A percentile compares a stretch with the other conserved stretches of the same genome.
These are phyloP conservation scores for Raphanus raphanistrum DNA, from an alignment of 345 rosid genomes.

Conservation along the genomic window DNA sequence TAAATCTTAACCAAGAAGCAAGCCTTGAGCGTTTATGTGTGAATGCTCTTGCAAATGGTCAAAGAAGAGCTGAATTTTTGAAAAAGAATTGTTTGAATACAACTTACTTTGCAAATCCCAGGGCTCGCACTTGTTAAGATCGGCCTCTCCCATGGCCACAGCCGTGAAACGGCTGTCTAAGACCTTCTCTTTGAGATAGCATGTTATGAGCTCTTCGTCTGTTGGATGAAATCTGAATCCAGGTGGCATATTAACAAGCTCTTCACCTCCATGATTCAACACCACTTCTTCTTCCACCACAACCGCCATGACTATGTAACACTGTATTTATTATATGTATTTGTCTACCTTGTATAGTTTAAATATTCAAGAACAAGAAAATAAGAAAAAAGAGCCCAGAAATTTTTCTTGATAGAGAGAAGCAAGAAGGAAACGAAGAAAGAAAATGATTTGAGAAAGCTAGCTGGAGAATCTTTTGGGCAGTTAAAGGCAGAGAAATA, in stretches of 20 bases:
- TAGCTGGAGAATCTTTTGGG: constrained; percentile 44
- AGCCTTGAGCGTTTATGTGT: constrained; percentile 8
- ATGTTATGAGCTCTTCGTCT: constrained; percentile 79
- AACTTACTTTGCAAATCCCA: constrained; percentile 90
- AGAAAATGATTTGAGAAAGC: constrained; percentile 29
- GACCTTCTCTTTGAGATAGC: constrained; percentile 72
- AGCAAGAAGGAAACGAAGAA: constrained; percentile 29
- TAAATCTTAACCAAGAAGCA: constrained; percentile 30
- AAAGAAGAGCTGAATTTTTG: constrained; percentile 9
- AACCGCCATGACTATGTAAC: constrained; percentile 44
- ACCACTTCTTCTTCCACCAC: constrained; percentile 50
- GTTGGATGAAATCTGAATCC: constrained; percentile 98
- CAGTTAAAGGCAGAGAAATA: constrained; percentile 59
- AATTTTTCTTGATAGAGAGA: background rate
- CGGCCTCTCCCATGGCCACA: constrained; percentile 77
- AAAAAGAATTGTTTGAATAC: background rate
- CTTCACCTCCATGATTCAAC: constrained; percentile 52
- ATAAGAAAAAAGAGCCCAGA: background rate
- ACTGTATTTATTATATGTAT: background rate
- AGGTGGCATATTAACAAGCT: constrained; percentile 70
- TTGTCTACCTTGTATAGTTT: background rate
- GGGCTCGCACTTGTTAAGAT: constrained; percentile 94
- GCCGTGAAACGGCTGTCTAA: constrained; percentile 60
- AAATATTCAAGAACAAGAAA: constrained; percentile 19
- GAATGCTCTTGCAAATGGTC: constrained; percentile 24